These are phyloP conservation scores for Kwoniella newhampshirensis DNA, from an alignment of 768 basidiomycete species.

Conservation along the genomic window DNA sequence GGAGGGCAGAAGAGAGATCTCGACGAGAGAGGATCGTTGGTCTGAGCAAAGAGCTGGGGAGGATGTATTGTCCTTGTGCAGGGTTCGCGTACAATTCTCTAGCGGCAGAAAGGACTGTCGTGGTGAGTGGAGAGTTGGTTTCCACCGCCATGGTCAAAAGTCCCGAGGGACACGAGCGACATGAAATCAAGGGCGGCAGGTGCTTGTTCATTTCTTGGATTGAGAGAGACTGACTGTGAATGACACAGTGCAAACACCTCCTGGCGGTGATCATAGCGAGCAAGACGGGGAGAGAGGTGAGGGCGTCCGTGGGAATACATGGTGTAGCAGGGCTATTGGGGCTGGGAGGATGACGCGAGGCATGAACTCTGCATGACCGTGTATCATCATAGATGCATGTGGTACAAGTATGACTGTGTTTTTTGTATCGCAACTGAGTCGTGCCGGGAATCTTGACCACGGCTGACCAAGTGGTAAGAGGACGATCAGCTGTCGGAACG, in stretches of 20 bases:
- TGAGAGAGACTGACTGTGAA: slow-evolving; percentile 5
- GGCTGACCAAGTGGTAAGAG: no score
- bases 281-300: slow-evolving; percentile 29
- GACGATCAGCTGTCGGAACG: no score
- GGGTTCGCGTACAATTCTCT: slow-evolving; percentile 44
- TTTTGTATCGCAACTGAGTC: no score
- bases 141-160: no score
- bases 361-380: no score
- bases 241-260: slow-evolving; percentile 42
- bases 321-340: slow-evolving; percentile 32
- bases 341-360: slow-evolving; percentile 3
- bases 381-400: no score
- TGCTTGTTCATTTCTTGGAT: no score
- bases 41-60: slow-evolving; percentile 8
- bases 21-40: slow-evolving; percentile 8
- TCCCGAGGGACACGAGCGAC: no score
- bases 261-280: slow-evolving; percentile 35
- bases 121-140: slow-evolving; percentile 37
- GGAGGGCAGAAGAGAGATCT: background rate
- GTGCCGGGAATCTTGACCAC: no score
- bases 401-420: no score
- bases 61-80: slow-evolving; percentile 45
- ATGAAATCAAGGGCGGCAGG: no score
- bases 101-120: slow-evolving; percentile 28
- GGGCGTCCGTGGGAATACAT: slow-evolving; percentile 22